Evolutionary conservation across 345 rosid species (phyloP).

Genomic region (Linum tenue): DNA sequence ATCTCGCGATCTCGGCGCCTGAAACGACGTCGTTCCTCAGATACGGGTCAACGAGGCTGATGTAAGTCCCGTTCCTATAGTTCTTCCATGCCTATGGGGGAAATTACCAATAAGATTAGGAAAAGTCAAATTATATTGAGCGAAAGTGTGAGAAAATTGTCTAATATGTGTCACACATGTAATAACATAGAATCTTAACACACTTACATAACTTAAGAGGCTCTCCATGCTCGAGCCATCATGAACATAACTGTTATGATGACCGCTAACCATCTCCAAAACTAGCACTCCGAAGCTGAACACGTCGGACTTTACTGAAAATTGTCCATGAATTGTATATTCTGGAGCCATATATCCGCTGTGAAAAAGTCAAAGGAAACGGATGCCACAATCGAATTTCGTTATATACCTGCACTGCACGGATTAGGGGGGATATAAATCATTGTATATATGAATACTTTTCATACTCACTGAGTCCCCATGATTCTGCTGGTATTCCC

Average conservation of each 20-base stretch:
- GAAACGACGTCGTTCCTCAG: not conserved
- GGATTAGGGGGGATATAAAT: too few species aligned
- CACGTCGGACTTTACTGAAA: slow-evolving; percentile 21
- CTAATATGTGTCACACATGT: too few species aligned
- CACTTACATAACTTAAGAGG: slow-evolving; percentile 19
- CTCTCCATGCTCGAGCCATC: not conserved
- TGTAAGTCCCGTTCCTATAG: slow-evolving; percentile 15
- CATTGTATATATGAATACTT: not conserved
- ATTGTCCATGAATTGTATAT: slow-evolving; percentile 20
- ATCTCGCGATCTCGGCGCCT: slow-evolving; percentile 9
- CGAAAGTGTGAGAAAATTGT: too few species aligned
- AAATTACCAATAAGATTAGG: too few species aligned
- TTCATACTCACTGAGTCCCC: slow-evolving; percentile 4
- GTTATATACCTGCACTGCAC: too few species aligned
- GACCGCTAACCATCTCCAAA: slow-evolving; percentile 22
- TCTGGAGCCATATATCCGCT: slow-evolving; percentile 29
- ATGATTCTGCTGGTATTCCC: slow-evolving; percentile 1
- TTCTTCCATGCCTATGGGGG: slow-evolving; percentile 20
- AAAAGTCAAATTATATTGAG: too few species aligned
- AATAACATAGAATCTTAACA: not conserved
- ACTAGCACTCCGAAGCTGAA: slow-evolving; percentile 24
- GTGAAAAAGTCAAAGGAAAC: not conserved
- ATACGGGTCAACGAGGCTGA: slow-evolving; percentile 1
- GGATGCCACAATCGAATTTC: too few species aligned
- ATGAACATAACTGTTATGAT: slow-evolving; percentile 8